Evolutionary conservation across 2,329 filamentous ascomycete species (phyloP), one percentile per base, ranked within the genome.

Genomic region (Helotiales sp.): DNA sequence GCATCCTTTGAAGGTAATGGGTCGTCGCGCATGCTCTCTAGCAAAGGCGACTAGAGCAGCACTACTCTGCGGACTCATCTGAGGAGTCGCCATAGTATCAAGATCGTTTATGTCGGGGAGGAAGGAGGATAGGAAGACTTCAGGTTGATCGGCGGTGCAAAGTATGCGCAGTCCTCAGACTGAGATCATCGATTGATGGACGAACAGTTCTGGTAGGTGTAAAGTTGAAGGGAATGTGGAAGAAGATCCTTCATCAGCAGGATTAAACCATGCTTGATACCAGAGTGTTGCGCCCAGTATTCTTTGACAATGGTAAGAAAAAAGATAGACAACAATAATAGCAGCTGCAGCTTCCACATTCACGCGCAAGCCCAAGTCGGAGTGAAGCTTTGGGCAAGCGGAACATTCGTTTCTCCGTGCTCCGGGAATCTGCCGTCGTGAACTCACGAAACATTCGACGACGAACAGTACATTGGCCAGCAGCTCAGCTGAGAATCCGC

Each of bases 1-100:
- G 78, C 93, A 97, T 61, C 95, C 95, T 53, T 81, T 79, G 73
- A 96, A 99, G 63, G 83, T 87, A 58, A 75, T 76, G 69, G 75
- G 77, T 48, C 78, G 79, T 59, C 81, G 81, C 71, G 78, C 75
- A 51, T 65, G 51, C 49, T 66, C 77, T n/a, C 79, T 70, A 33
- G 84, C 83, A 70, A 84, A 86, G 7, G 79, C 75, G 61, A 79
- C 76, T 48, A 83, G 83, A 58, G 82, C 73, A 67, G 50, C 63
- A 56, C 60, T 66, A 56, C 49, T 58, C 29, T 56, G 62, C 48
- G 60, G 66, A 52, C 60, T 69, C 42, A 40, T 33, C 33, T 54
- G 54, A 19, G 63, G 60, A 42, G 34, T 52, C 42, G 62, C 40
- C 40, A 44, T 44, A 3, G 9, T 13, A 25, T 25, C 5, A n/a